Evolutionary conservation across 805 yeast species (phyloP).

Genomic region (Kodamaea neixiangensis): DNA sequence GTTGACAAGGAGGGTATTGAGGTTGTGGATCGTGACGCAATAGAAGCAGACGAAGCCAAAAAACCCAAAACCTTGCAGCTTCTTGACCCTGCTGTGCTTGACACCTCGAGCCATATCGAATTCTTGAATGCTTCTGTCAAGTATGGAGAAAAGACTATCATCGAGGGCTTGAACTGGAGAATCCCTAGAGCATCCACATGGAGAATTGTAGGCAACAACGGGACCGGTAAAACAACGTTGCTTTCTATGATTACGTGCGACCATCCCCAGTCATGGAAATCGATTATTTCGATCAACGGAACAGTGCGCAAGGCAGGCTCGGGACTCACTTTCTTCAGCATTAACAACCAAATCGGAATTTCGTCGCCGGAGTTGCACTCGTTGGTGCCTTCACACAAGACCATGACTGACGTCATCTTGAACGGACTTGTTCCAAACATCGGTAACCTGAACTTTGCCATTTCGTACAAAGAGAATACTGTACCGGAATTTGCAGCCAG

Average conservation of each 20-base stretch:
- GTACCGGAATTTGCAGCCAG: conserved; percentile 16
- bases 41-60: not conserved
- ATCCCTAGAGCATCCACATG: conserved; percentile 75
- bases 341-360: conserved; percentile 78
- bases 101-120: conserved; percentile 33
- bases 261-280: conserved; percentile 95
- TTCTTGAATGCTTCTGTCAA: conserved; percentile 63
- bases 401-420: conserved; percentile 57
- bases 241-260: conserved; percentile 85
- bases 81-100: not conserved
- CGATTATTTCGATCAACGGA: conserved; percentile 63
- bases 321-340: conserved; percentile 70
- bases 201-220: conserved; percentile 89
- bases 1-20: conserved; percentile 58
- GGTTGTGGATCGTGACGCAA: not conserved
- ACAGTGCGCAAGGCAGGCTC: conserved; percentile 71
- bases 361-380: conserved; percentile 93
- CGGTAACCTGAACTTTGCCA: conserved; percentile 59
- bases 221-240: conserved; percentile 90
- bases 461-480: conserved; percentile 35
- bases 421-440: conserved; percentile 65
- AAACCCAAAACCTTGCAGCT: not conserved
- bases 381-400: conserved; percentile 62
- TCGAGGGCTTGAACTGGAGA: conserved; percentile 63
- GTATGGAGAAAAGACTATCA: conserved; percentile 62